phyloP scores from a whole-genome alignment of 2,329 filamentous ascomycete genomes.

The Metarhizium rileyi region DNA sequence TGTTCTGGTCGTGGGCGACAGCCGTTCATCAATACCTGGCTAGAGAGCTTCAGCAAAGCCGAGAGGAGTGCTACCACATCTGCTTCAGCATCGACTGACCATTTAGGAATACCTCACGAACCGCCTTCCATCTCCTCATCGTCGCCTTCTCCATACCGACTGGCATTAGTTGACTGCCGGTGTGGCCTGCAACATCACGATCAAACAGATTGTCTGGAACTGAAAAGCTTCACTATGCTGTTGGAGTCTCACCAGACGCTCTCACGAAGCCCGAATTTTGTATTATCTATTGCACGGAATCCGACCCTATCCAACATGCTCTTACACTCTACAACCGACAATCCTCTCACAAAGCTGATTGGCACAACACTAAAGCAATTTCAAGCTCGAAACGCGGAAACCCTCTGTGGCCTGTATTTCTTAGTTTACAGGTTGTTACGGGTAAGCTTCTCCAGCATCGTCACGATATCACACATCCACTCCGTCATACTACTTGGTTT shows the following conservation, averaged over 20 bases:
- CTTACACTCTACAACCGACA: slow-evolving; percentile 14
- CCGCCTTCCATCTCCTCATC: background rate
- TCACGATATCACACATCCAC: background rate
- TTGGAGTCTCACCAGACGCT: slow-evolving; percentile 16
- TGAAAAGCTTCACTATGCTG: slow-evolving; percentile 15
- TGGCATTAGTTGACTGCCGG: slow-evolving; percentile 14
- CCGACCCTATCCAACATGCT: slow-evolving; percentile 14
- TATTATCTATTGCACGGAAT: slow-evolving; percentile 13
- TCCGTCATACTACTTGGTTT: no score
- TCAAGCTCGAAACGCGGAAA: slow-evolving; percentile 14
- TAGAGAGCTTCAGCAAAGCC: background rate
- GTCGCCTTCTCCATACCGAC: slow-evolving; percentile 8
- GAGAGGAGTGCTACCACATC: background rate
- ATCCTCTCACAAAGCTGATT: slow-evolving; percentile 13
- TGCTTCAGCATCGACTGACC: background rate
- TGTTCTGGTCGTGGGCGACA: background rate
- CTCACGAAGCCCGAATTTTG: slow-evolving; percentile 10
- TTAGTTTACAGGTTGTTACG: slow-evolving; percentile 15
- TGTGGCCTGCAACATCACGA: slow-evolving; percentile 16
- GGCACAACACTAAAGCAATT: slow-evolving; percentile 16
- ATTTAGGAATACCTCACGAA: background rate
- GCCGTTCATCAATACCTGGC: background rate
- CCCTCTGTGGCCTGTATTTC: slow-evolving; percentile 16
- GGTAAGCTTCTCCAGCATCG: slow-evolving; percentile 6
- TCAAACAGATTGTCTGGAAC: slow-evolving; percentile 15